phyloP scores from a whole-genome alignment of 2,329 filamentous ascomycete species.

The Trichophyton schoenleinii region DNA sequence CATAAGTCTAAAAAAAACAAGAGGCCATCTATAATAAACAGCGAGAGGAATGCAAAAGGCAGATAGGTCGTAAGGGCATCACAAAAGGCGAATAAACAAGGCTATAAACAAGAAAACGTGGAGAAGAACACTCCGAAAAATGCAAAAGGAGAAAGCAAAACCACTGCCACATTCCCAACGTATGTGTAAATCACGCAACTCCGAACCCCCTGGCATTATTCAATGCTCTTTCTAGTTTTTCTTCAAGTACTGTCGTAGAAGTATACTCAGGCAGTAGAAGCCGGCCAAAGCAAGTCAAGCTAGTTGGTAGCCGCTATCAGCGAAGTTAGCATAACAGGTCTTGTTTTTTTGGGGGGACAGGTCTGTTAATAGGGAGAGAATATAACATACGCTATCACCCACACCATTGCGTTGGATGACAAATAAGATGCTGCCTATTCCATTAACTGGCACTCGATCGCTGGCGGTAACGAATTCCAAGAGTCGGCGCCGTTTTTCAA shows the following conservation, averaged over 20 bases:
- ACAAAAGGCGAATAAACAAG: not conserved
- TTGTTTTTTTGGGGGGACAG: constrained; percentile 7
- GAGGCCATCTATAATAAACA: not conserved
- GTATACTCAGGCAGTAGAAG: constrained; percentile 74
- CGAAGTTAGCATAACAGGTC: constrained; percentile 5
- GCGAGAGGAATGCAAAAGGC: not conserved
- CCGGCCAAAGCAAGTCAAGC: constrained; percentile 86
- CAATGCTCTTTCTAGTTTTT: constrained; percentile 72
- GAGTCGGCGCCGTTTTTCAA: constrained; percentile 59
- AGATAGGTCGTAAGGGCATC: not conserved
- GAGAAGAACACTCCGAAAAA: not conserved
- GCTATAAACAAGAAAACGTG: not conserved
- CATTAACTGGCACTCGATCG: constrained; percentile 78
- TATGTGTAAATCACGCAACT: constrained; percentile 43
- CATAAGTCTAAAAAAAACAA: not conserved
- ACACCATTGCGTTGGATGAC: constrained; percentile 66
- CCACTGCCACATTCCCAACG: not conserved
- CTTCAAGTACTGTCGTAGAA: constrained; percentile 53
- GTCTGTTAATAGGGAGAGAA: not conserved
- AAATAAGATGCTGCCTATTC: constrained; percentile 70
- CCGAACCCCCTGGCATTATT: constrained; percentile 86
- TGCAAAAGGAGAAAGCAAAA: not conserved
- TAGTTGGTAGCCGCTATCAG: constrained; percentile 55
- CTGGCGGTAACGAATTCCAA: constrained; percentile 93
- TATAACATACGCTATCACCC: constrained; percentile 37